Evolutionary conservation across 176 grass and related monocot genomes (phyloP), one percentile per base, ranked within the genome.

Genomic region (Oryza officinalis): DNA sequence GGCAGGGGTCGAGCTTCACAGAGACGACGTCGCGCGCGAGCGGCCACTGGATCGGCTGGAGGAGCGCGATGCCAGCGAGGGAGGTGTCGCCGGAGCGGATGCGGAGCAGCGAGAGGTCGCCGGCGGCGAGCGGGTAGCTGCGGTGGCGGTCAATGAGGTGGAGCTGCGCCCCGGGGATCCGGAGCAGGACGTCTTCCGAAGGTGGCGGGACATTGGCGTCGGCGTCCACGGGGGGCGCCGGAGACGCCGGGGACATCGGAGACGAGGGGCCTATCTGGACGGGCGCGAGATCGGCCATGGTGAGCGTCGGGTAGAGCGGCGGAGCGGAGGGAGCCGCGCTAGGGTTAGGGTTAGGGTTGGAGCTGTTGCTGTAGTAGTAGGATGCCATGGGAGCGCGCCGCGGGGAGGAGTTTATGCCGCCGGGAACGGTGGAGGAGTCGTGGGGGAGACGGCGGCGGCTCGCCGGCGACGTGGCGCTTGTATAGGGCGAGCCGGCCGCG

Each of bases 1-100:
- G 94, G 54, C 77, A 85, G 4, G 85, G 72, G 64, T 97, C 92
- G 25, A 97, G 94, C 84, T 94, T 94, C 5, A 97, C 92, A 13
- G 81, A 80, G 67, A 89, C 87, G 15, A 87, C 92, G 72, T 94
- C 94, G 71, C 88, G 90, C 15, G 89, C 47, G 30, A 97, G 94
- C 13, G 90, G 94, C 89, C 92, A 97, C 80, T 94, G 92, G 66
- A 94, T 26, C 23, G 80, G 11, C 5, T 35, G 77, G 20, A 92
- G 72, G 15, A 82, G 8, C 28, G 92, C 89, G 67, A 90, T 87
- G 68, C 89, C 83, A 71, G 94, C 89, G 26, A 97, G 87, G 17
- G 76, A 73, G 74, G 86, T 91, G 44, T 88, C 80, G 8, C 94
- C 89, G 33, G 92, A 88, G 66, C 86, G 83, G 83, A 94, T 86